These are phyloP conservation scores for Pseudogymnoascus sp. DNA, from an alignment of 2,329 filamentous ascomycete species.

Conservation along the genomic window DNA sequence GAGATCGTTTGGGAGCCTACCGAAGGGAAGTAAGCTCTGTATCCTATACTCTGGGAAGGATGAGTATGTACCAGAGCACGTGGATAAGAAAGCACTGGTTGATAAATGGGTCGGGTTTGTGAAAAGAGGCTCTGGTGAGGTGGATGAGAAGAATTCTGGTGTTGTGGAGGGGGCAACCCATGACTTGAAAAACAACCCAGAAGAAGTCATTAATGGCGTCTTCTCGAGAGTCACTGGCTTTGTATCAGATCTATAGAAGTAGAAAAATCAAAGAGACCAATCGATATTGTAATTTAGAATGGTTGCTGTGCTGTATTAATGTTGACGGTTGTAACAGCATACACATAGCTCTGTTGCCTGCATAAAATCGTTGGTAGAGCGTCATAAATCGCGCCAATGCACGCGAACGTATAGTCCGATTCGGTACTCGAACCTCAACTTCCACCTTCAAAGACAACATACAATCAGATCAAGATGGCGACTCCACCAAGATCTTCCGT, in stretches of 20 bases:
- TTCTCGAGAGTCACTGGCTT: neutral
- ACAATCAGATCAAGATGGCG: neutral
- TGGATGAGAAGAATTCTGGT: constrained; percentile 40
- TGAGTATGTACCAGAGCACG: constrained; percentile 37
- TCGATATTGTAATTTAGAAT: neutral
- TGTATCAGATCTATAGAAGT: constrained; percentile 6
- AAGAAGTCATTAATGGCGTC: neutral
- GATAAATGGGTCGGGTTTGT: constrained; percentile 39
- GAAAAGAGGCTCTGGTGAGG: constrained; percentile 33
- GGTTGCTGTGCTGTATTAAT: neutral
- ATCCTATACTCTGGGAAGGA: constrained; percentile 43
- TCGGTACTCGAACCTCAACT: neutral
- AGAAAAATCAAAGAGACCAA: neutral
- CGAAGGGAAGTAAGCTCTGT: constrained; percentile 33
- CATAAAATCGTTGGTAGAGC: neutral
- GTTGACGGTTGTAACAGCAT: neutral
- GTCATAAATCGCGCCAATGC: constrained; percentile 1
- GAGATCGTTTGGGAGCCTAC: constrained; percentile 48
- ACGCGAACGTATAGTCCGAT: constrained; percentile 1
- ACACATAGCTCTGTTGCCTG: neutral
- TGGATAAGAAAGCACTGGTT: constrained; percentile 41
- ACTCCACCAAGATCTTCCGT: constrained; percentile 1
- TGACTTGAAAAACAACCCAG: constrained; percentile 32
- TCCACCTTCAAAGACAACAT: neutral
- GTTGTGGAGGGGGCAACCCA: constrained; percentile 42